Base-by-base conservation (phyloP, 345 rosid species). In the Viola odorata region DNA sequence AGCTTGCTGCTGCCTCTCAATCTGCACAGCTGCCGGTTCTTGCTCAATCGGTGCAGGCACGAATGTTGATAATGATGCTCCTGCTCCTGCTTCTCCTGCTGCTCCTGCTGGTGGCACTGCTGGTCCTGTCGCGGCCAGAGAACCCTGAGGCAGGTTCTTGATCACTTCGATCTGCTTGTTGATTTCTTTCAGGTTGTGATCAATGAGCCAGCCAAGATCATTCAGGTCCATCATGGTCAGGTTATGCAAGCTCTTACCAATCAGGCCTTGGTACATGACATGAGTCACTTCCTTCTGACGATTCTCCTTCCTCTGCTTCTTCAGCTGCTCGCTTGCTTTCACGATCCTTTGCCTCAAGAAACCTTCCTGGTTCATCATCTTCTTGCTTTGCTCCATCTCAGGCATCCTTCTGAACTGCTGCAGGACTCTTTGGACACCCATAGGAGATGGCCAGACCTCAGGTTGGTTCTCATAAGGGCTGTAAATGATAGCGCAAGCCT, bases 371-470 rank as follows among this genome's bases (percentile, higher is more conserved):
- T 69, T 74, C 65, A 72, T 62, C 86, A 72, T 82, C 59, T 73
- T 77, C 68, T 72, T 82, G 65, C 71, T 37, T 36, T 79, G 78
- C 37, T 79, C 86, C 78, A 82, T 72, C 39, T 64, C 71, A 5
- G 82, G 76, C 74, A 77, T 63, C 65, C 57, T 66, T 66, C 54
- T 62, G 73, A 77, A 82, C 52, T 57, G 53, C 0, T 73, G n/a
- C 13, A 79, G 11, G 36, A 79, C 69, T 0, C 49, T 52, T 5
- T 73, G 80, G 37, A 74, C 80, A 0, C 78, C 81, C 5, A 8
- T 0, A 0, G 69, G 64, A 12, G 86, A 63, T 1, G 91, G 89
- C 84, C 87, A 87, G 7, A 78, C 62, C 68, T 78, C 84, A 0
- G 81, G 84, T 5, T 38, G 69, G 4, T 69, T 0, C 0, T 78